Conservation (phyloP, 2,329 filamentous ascomycete genomes). For the Fusarium paranaense region DNA sequence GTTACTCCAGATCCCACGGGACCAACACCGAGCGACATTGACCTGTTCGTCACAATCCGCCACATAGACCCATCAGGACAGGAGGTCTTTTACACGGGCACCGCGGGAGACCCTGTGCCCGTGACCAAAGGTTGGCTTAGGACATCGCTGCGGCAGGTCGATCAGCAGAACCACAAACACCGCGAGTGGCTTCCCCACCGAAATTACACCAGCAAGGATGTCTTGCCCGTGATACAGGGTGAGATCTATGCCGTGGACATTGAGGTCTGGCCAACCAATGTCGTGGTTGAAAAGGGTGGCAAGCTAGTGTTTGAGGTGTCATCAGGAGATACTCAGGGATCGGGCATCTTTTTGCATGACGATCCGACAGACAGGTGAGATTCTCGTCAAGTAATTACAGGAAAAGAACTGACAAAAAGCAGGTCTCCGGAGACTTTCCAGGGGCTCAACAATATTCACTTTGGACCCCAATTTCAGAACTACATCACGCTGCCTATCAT, state of each 20-base stretch:
- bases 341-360: conserved; percentile 67
- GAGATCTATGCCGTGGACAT: conserved; percentile 71
- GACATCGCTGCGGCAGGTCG: conserved; percentile 65
- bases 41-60: conserved; percentile 72
- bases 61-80: conserved; percentile 65
- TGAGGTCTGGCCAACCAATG: conserved; percentile 74
- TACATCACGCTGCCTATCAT: conserved; percentile 66
- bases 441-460: conserved; percentile 65
- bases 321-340: conserved; percentile 69
- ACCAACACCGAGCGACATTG: conserved; percentile 62
- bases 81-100: conserved; percentile 74
- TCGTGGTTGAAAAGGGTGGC: conserved; percentile 60
- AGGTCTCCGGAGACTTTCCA: conserved; percentile 46
- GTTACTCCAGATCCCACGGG: conserved; percentile 64
- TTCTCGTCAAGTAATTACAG: rapidly evolving
- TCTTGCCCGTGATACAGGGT: conserved; percentile 63
- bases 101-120: conserved; percentile 72
- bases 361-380: conserved; percentile 60
- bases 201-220: conserved; percentile 68
- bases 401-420: not conserved
- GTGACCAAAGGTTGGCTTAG: conserved; percentile 74
- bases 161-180: conserved; percentile 62
- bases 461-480: conserved; percentile 60
- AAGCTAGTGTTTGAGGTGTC: conserved; percentile 67
- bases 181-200: conserved; percentile 65